Base-by-base conservation (phyloP, 2,329 filamentous ascomycete genomes). In the Escovopsis sp. region DNA sequence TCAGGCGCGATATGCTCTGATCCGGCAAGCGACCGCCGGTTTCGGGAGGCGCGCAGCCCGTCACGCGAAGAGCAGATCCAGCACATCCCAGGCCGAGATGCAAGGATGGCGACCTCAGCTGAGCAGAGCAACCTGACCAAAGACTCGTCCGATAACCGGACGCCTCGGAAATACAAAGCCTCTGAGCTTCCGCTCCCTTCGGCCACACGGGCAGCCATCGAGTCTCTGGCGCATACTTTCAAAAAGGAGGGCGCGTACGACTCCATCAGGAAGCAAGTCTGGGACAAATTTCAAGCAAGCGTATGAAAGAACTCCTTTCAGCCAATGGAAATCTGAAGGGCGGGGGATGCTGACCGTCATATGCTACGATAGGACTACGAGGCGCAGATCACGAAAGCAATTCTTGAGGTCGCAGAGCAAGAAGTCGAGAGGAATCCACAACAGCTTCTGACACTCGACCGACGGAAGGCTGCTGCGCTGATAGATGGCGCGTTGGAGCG, bases 211-310 rank as follows among this genome's bases (percentile, higher is more conserved):
- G 69, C 71, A 2, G 76, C 78, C 2, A 84, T 88, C 38, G 81
- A 87, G 46, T 70, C 68, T 13, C 68, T 88, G 16, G 72, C 81
- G n/a, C 77, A 83, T 50, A 78, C 71, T 10, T 88, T 87, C 61
- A 87, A 87, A 58, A 88, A 87, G 60, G 85, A 84, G 56, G 83
- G 83, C 41, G 79, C 80, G 38, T 90, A 87, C 50, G 83, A 90
- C 56, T 63, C 69, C 12, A 70, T 87, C 43, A 75, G 82, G 41
- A 87, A 85, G 52, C 70, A 81, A 47, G 68, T 83, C 10, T 85
- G 81, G 70, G 72, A 80, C 31, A 76, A 81, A 39, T 83, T 84
- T 45, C 73, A 77, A 48, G 68, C 71, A 21, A 77, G 74, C 45
- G 79, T 84, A 67, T 39, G 69, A 38, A 32, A 21, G 28, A 27